Base-by-base conservation (phyloP, 352 stramenopile species). In the Phytophthora sansomeana region DNA sequence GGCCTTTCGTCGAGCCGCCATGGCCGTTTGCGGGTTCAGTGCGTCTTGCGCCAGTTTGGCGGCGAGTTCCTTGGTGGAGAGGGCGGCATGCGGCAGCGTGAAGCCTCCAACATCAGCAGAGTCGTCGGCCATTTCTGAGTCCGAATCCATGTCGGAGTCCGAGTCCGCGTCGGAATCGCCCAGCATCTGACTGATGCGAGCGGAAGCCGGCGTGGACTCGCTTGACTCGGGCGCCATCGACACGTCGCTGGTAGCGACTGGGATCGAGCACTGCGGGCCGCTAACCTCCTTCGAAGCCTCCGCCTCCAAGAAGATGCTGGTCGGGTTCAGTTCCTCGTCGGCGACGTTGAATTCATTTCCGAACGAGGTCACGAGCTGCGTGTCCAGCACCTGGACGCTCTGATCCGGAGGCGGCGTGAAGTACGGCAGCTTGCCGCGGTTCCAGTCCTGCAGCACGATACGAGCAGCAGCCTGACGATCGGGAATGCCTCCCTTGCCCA, bases 401-500 rank as follows among this genome's bases (percentile, higher is more conserved):
- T 78, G 66, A 47, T 89, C 75, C 5, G 91, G 90, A 3, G 91
- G 91, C n/a, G 79, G 77, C 28, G 83, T 93, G 75, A 91, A 97
- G 74, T 95, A 98, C 30, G 85, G 82, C 39, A 98, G 90, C 58
- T 94, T 93, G 50, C 95, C 95, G 30, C 81, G 80, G 65, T 98
- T 97, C 88, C 92, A 98, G 75, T 98, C 95, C 64, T 96, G 83
- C 24, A 98, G 81, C 17, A 98, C 83, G 41, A 91, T 85, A 11
- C 94, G 85, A 26, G 96, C 97, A 39, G 97, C 96, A 35, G 92
- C 89, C 48, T 96, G 82, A 50, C 98, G 96, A 69, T 99, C 96
- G 0, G 97, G 97, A 35, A 93, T 85, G n/a, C 85, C 85, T 39
- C 97, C 97, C 66, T 99, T 99, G 38, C 95, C 86, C 14, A 99